A percentile compares a stretch with the other conserved stretches of the same genome.
These are phyloP conservation scores for Nakaseomyces glabratus DNA, from an alignment of 1,139 yeast genomes.

Conservation along the genomic window DNA sequence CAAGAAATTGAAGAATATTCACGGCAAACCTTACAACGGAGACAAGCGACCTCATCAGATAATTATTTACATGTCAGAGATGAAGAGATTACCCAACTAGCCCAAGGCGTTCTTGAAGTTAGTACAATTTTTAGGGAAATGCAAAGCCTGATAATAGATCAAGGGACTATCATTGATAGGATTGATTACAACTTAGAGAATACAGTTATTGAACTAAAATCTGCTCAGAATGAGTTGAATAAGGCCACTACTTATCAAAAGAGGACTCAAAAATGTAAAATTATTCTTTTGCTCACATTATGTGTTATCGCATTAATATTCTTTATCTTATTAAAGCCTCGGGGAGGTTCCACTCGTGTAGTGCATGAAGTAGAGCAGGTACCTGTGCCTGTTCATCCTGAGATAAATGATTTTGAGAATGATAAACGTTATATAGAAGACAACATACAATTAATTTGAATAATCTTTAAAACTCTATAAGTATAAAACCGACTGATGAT, in stretches of 20 bases:
- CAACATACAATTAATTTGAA: too few relatives aligned
- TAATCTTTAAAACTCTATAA: too few relatives aligned
- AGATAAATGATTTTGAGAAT: background rate
- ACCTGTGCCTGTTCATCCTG: background rate
- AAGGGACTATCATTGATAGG: conserved; percentile 86
- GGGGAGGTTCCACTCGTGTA: conserved; percentile 11
- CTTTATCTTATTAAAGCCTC: conserved; percentile 64
- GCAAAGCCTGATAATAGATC: conserved; percentile 87
- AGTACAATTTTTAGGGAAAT: conserved; percentile 89
- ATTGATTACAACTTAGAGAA: conserved; percentile 84
- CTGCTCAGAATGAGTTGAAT: conserved; percentile 67
- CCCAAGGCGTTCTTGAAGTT: conserved; percentile 89
- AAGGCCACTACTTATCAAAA: conserved; percentile 77
- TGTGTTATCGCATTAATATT: conserved; percentile 66
- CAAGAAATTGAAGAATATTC: conserved; percentile 38
- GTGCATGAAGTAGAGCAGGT: conserved; percentile 2
- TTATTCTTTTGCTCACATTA: conserved; percentile 63
- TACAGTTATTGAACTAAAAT: conserved; percentile 65
- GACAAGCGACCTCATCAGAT: conserved; percentile 36
- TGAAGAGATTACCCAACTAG: conserved; percentile 77
- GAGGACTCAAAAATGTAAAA: conserved; percentile 82
- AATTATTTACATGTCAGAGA: conserved; percentile 54
- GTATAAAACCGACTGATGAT: too few relatives aligned
- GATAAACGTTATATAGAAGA: too few relatives aligned
- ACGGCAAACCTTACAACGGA: conserved; percentile 36